A percentile compares a stretch with the other conserved stretches of the same genome.
Evolutionary conservation across 2,329 filamentous ascomycete species (phyloP).

Genomic region (Neonectria sp.): DNA sequence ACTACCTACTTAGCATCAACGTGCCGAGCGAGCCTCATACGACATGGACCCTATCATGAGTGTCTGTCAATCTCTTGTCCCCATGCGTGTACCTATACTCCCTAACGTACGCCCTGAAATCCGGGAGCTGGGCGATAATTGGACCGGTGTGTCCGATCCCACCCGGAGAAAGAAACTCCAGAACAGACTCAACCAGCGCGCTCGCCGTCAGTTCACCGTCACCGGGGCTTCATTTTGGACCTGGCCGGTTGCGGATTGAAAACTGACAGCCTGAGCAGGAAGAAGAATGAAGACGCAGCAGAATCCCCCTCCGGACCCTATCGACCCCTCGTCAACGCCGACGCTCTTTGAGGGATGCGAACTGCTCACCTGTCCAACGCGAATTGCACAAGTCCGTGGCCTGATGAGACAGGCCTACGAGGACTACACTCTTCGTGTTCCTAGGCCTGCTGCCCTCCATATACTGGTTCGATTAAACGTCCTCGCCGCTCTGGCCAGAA

Average conservation of each 20-base stretch:
- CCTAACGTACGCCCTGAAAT: background rate
- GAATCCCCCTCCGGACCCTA: too few relatives aligned
- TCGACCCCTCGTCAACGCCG: too few relatives aligned
- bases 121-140: background rate
- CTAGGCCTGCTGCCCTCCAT: background rate
- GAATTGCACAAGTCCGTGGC: background rate
- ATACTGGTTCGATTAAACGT: background rate
- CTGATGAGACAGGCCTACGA: background rate
- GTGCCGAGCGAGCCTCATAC: too few relatives aligned
- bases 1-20: too few relatives aligned
- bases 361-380: background rate
- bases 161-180: background rate
- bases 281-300: too few relatives aligned
- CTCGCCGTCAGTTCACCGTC: background rate
- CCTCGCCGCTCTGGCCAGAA: background rate
- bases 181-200: constrained; percentile 1
- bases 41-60: too few relatives aligned
- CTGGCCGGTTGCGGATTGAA: too few relatives aligned
- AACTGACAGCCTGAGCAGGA: too few relatives aligned
- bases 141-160: background rate
- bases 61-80: too few relatives aligned
- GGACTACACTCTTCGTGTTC: background rate
- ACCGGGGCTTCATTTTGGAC: too few relatives aligned
- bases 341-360: background rate
- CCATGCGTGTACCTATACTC: too few relatives aligned